Base-by-base conservation (phyloP, 2,329 filamentous ascomycete genomes). In the Bisporella sp. region DNA sequence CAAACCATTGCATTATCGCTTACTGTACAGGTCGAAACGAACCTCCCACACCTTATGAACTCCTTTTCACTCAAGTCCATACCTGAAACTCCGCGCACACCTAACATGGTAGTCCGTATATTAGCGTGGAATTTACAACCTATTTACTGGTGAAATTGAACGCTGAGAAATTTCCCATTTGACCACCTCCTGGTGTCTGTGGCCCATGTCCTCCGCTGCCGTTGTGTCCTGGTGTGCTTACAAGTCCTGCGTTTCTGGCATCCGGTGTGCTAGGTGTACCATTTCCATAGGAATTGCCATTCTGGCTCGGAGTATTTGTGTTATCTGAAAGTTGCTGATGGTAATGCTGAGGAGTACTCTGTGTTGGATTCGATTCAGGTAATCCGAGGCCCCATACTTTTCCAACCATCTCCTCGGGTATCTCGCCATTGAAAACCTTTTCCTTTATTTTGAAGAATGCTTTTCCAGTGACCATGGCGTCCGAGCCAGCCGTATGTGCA, bases 371-470 rank as follows among this genome's bases (percentile, higher is more conserved):
- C 70, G 79, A 73, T 68, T 85, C 81, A 58, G 87, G 77, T 70
- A 59, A 85, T 47, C 90, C 91, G 7, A 97, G 74, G 8, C 92
- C 92, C 87, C 92, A 97, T 60, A 96, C 90, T 69, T 95, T 92
- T 53, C 91, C 90, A 5, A 87, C 73, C 58, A 95, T 89, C 59
- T 95, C 87, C 31, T 87, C 81, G 5, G 88, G 82, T 44, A 96
- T 86, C 29, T 82, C 78, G 54, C 87, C 86, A 60, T 86, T 85
- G 70, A 95, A 97, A 57, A 97, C 88, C 64, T 88, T 84, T 65
- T 90, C 85, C 53, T 85, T 82, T 75, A 97, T 86, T 62, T 90
- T 87, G 79, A 95, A 99, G 71, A 96, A 99, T 31, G 96, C 89
- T 61, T 87, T 85, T 45, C 93, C 93, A 0, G 93, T 99, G 31